Percentiles rank a stretch among this genome's conserved stretches.
These are phyloP conservation scores for Thuidium tamariscinum DNA, from an alignment of 225 moss, liverwort and hornwort genomes.

Conservation along the genomic window DNA sequence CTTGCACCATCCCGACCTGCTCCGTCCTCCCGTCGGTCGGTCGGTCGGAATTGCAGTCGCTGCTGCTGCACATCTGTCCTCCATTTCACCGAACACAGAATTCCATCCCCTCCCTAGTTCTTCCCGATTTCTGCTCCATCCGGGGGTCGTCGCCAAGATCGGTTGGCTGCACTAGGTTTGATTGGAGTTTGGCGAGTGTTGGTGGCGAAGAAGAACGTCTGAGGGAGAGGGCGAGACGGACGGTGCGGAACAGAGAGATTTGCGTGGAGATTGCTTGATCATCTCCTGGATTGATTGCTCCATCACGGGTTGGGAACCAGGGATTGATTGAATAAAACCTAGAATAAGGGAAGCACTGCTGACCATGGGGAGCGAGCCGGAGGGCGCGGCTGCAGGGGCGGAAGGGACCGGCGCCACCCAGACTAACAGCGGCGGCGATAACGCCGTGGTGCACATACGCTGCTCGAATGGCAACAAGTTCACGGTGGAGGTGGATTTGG, in stretches of 20 bases:
- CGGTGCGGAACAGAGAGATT: too few species aligned
- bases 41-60: not conserved
- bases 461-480: constrained; percentile 96
- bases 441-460: constrained; percentile 66
- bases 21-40: not conserved
- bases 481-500: constrained; percentile 77
- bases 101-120: not conserved
- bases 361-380: constrained; percentile 60
- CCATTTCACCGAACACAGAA: not conserved
- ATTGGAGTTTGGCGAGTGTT: not conserved
- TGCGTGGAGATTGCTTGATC: not conserved
- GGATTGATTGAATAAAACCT: not conserved
- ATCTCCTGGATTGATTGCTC: not conserved
- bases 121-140: not conserved
- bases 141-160: not conserved
- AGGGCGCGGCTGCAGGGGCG: constrained; percentile 14
- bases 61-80: not conserved
- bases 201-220: not conserved
- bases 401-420: not conserved
- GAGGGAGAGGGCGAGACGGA: too few species aligned
- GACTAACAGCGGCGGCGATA: not conserved
- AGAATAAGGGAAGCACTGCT: not conserved
- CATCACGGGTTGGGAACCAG: not conserved
- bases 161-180: not conserved
- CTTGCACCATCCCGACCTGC: not conserved